Base-by-base conservation (phyloP, 2,329 filamentous ascomycete genomes). In the Helotiales sp. region DNA sequence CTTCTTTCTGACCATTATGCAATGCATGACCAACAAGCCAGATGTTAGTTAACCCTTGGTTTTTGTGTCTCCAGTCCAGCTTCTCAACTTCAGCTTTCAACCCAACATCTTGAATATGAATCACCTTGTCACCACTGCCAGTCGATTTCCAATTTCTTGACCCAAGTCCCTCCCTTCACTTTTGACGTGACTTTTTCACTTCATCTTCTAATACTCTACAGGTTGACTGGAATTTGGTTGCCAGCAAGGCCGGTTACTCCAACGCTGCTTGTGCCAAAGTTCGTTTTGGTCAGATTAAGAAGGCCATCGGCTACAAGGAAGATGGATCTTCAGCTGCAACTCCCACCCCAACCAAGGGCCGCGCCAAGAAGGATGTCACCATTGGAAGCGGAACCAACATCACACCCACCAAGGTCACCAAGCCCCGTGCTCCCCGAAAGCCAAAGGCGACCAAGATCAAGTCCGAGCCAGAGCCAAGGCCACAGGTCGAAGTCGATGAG, bases 211-310 rank as follows among this genome's bases (percentile, higher is more conserved):
- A 57, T n/a, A 8, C 8, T 24, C n/a, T 37, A 34, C 26, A 73
- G 73, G 67, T 72, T 11, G 81, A 87, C 71, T 86, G 85, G 85
- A 74, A 79, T 0, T 74, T 72, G 4, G 81, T 86, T 2, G 83
- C 84, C 1, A 32, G 60, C 0, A 79, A 81, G 13, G 74, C 77
- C 13, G 77, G 78, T 8, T 82, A 83, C 78, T 83, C 83, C 67
- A 84, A 80, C 43, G 81, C 77, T 0, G 76, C 77, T 8, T 80
- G 81, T 2, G 84, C 84, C 45, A 65, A 83, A 78, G 79, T 81
- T 45, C 82, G 84, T 54, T 86, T 82, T 65, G 79, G 82, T 3
- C 83, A 86, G 67, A 80, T 86, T 67, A 85, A 82, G 75, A 77
- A 78, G 54, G 84, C 84, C 75, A 76, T 82, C 0, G 80, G 80